Conservation (phyloP, 2,329 filamentous ascomycete species). For the Ophiocordyceps camponoti-leonardi region DNA sequence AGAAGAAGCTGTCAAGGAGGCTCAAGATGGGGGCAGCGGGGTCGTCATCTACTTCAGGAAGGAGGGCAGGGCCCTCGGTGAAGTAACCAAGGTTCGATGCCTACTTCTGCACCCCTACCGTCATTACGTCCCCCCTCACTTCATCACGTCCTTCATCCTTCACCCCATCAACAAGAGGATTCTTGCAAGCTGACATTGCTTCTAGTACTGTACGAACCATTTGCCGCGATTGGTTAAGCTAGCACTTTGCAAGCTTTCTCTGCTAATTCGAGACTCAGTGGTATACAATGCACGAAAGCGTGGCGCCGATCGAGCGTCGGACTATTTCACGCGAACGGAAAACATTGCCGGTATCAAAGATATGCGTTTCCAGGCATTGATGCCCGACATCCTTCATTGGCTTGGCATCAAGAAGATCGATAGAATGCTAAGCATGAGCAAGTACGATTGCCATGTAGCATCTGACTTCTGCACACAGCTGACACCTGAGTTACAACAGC, state of each 20-base stretch:
- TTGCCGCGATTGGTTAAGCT: neutral
- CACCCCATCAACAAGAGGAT: too few species aligned
- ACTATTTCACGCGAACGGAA: constrained; percentile 95
- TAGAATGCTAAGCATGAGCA: constrained; percentile 96
- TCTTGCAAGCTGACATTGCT: neutral
- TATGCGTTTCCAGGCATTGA: constrained; percentile 95
- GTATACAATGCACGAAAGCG: constrained; percentile 71
- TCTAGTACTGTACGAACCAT: constrained; percentile 26
- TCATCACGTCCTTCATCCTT: too few species aligned
- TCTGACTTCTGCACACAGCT: neutral
- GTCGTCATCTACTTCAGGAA: constrained; percentile 99
- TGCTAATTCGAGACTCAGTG: constrained; percentile 15
- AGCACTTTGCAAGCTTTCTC: neutral
- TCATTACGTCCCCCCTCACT: neutral
- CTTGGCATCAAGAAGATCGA: constrained; percentile 97
- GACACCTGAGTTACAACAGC: constrained; percentile 22
- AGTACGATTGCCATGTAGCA: constrained; percentile 33
- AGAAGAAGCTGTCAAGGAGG: constrained; percentile 92
- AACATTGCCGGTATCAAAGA: constrained; percentile 94
- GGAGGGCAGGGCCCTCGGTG: constrained; percentile 82
- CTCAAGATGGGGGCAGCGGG: constrained; percentile 81
- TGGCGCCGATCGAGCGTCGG: constrained; percentile 62
- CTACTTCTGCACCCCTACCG: too few species aligned
- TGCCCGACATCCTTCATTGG: constrained; percentile 97
- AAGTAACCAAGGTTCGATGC: constrained; percentile 72